Base-by-base conservation (phyloP, 148 eudicot species). In the Fagopyrum tataricum region DNA sequence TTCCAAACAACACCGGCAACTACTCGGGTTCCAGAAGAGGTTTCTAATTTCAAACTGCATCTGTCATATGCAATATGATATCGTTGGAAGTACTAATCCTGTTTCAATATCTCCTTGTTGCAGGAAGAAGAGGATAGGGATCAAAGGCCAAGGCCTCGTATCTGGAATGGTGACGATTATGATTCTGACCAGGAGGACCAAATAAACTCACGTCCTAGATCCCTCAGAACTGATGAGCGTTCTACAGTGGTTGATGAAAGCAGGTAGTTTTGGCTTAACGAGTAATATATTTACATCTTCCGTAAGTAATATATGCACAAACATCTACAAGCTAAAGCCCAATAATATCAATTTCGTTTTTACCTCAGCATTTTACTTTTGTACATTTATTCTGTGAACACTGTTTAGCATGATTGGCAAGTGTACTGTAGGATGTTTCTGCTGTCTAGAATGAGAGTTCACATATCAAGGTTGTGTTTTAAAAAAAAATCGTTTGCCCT, bases 121-220 rank as follows among this genome's bases (percentile, higher is more conserved):
- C 76, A 93, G 98, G 83, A 43, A 21, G 97, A 90, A 51, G 85
- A 87, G 67, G 79, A 83, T 39, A 75, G 78, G 86, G 89, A 93
- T 70, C 52, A 40, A 78, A 84, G 87, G 73, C 89, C 88, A 51
- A 86, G 80, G 69, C 93, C 84, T 24, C 91, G 96, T 69, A 84
- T 92, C 39, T 89, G 96, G 96, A 79, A 77, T 74, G 90, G 96
- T 37, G 88, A 82, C 53, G 85, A 72, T 56, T 90, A 81, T 76
- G 91, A 90, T 71, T 90, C 96, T 75, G 98, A 90, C 80, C 84
- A 70, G 13, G 94, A 87, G 73, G 89, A 85, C 68, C 80, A 79
- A 43, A 79, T 73, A 74, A 78, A 76, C 67, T 84, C 86, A 40
- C 74, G 75, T 7, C 77, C 7, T 64, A 76, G 67, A 37, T 76